Evolutionary conservation across 2,329 filamentous ascomycete species (phyloP), one percentile per base, ranked within the genome.

Genomic region (Pseudogymnoascus sp.): DNA sequence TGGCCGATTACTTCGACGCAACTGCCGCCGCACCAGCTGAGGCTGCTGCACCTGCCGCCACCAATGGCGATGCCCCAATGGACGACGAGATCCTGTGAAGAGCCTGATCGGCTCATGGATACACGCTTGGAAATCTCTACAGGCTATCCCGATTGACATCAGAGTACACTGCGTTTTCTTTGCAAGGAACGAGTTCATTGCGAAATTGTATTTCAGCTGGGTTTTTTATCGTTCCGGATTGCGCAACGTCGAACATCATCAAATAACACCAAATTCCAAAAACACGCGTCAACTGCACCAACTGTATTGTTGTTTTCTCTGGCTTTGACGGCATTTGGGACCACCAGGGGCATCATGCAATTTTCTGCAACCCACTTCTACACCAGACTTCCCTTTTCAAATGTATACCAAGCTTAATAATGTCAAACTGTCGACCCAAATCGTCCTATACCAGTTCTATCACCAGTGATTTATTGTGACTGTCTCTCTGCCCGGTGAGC

Each of bases 1-100:
- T 99, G 94, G 87, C 86, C 17, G 94, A 97, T 76, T 99, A 99
- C 79, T 97, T 95, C 74, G 73, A 77, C 66, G 77, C 76, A 60
- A 79, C 79, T 67, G 77, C 78, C 65, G 77, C 78, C 41, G 74
- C 77, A 60, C 80, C 78, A 62, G 74, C 75, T 42, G 75, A 81
- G 63, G 69, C 77, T 61, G 73, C 78, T 48, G 79, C 75, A 21
- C 77, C 78, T 65, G 82, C 81, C 67, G 75, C 65, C 36, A 65
- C 66, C 42, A 63, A 65, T 48, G 67, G 63, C n/a, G 62, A 65
- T 31, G 69, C 66, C 31, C 65, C 81, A n/a, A 88, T 88, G 85
- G 84, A 86, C 68, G 84, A 88, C 65, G 85, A 87, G 69, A 86
- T 87, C 62, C 76, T 82, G 73, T 78, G 72, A 71, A 66, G 25